Base-by-base conservation (phyloP, 352 stramenopile species). In the Phytophthora kernoviae region DNA sequence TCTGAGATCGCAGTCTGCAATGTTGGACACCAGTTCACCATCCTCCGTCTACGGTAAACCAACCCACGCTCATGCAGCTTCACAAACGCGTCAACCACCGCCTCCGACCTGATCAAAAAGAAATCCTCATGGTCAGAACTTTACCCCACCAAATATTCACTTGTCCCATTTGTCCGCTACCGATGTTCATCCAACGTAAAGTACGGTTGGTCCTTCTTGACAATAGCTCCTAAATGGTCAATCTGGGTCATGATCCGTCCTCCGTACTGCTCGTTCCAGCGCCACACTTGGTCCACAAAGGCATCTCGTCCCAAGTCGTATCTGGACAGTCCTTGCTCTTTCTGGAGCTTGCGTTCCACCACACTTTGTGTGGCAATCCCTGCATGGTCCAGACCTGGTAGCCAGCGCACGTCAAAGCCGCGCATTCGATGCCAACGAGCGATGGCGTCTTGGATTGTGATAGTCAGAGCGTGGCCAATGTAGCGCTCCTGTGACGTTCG, bases 351-450 rank as follows among this genome's bases (percentile, higher is more conserved):
- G 67, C 98, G 98, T 82, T 99, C 98, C 5, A 99, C 98, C 0
- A 99, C 97, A 42, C 90, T 98, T 84, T 92, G 98, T 18, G 98
- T 99, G 7, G 98, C 98, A 69, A 99, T 99, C 21, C 98, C 98
- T 2, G 98, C 98, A 69, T 99, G 98, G 73, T 99, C 98, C 6
- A 97, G 90, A 49, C 95, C 95, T 6, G 96, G 96, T 42, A 99
- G 84, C 93, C 98, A 99, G 15, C 98, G 80, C 22, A 98, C 98
- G 20, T 96, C 82, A 69, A 98, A 95, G 58, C 98, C 98, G 44
- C 90, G 88, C 98, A 99, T 99, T 44, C 97, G 88, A 78, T 99
- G 96, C 96, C 96, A 99, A 56, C 77, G 86, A 22, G 92, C 95
- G 20, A 99, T 82, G 6, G 94, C 91, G 82, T 99, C 97, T 81